phyloP scores from a whole-genome alignment of 805 yeast genomes.

The Lachancea thermotolerans region DNA sequence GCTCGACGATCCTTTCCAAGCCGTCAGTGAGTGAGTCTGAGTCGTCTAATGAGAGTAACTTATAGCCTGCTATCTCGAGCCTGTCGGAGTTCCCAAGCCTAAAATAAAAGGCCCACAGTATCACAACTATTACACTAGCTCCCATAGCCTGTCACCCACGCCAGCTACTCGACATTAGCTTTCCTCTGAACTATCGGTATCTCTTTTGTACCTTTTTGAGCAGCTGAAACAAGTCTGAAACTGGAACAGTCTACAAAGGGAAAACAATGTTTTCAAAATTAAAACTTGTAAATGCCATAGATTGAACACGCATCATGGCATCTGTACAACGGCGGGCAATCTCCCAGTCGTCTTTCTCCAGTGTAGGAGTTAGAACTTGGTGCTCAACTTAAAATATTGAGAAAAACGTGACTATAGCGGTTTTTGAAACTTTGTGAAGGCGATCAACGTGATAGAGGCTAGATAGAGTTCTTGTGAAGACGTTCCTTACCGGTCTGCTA shows the following conservation, averaged over 20 bases:
- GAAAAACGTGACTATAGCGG: no score
- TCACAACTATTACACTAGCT: neutral
- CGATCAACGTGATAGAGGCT: no score
- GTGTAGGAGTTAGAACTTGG: no score
- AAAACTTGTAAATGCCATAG: neutral
- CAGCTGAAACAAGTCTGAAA: neutral
- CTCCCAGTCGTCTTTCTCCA: no score
- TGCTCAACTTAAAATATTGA: no score
- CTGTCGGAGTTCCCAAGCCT: neutral
- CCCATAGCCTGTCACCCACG: neutral
- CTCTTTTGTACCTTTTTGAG: neutral
- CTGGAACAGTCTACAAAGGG: neutral
- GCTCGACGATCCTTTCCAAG: constrained; percentile 10
- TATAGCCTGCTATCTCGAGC: neutral
- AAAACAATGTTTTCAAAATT: neutral
- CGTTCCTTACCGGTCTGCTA: no score
- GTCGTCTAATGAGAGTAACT: neutral
- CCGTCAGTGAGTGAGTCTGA: neutral
- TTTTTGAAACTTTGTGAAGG: no score
- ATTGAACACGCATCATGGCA: no score
- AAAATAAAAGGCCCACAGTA: neutral
- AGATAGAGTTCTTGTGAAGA: no score
- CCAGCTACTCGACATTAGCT: no score
- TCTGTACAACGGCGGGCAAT: no score
- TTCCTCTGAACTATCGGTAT: no score